These are phyloP conservation scores for Flaveria ramosissima DNA, from an alignment of 129 eudicot genomes.

Conservation along the genomic window DNA sequence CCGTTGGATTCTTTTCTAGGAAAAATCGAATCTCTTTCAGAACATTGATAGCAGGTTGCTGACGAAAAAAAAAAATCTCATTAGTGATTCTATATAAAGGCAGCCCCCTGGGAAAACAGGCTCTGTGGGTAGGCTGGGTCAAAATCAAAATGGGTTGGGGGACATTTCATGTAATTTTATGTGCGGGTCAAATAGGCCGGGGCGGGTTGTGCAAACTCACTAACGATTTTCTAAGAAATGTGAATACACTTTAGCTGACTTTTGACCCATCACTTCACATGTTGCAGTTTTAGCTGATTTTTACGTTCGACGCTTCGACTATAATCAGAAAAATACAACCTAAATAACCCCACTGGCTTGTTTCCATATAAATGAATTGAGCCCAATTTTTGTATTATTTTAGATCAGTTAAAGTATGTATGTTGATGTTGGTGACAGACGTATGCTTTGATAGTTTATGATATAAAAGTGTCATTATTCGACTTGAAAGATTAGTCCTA, in stretches of 20 bases:
- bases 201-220: not conserved
- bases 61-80: conserved; percentile 11
- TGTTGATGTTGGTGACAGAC: conserved; percentile 9
- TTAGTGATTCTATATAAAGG: conserved; percentile 17
- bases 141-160: not conserved
- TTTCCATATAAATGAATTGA: not conserved
- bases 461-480: conserved; percentile 1
- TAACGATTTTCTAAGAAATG: not conserved
- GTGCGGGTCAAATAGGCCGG: not conserved
- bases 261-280: not conserved
- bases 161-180: not conserved
- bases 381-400: not conserved
- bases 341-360: not conserved
- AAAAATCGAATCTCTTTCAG: conserved; percentile 70
- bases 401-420: not conserved
- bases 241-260: not conserved
- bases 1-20: conserved; percentile 75
- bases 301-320: too few species aligned
- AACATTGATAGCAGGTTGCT: conserved; percentile 89
- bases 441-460: conserved; percentile 1
- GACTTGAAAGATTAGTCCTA: not conserved
- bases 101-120: conserved; percentile 1
- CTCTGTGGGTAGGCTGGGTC: not conserved
- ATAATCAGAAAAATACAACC: not conserved
- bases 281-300: not conserved